Percentiles rank a stretch among this genome's conserved stretches.
phyloP scores from a whole-genome alignment of 106 monocot species.

The Triglochin maritima region DNA sequence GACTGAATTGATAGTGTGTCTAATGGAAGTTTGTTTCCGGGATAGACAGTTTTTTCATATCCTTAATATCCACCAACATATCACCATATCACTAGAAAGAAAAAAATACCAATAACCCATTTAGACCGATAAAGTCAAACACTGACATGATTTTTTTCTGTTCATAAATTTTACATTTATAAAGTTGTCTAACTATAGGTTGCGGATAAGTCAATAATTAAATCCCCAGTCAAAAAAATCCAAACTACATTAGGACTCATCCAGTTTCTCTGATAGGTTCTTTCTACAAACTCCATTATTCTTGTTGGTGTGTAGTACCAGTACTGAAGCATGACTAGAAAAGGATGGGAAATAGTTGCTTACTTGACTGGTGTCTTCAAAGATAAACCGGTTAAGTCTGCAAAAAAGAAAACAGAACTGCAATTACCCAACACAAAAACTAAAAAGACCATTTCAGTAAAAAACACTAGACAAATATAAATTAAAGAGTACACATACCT shows the following conservation, averaged over 20 bases:
- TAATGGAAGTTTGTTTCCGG: not conserved
- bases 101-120: too few species aligned
- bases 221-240: too few species aligned
- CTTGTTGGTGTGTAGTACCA: too few species aligned
- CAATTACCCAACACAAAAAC: not conserved
- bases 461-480: not conserved
- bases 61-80: too few species aligned
- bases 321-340: not conserved
- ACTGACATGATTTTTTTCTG: too few species aligned
- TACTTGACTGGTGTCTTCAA: conserved; percentile 50
- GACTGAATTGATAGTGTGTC: not conserved
- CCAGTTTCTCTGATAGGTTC: not conserved
- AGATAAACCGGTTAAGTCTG: conserved; percentile 40
- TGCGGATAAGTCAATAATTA: too few species aligned
- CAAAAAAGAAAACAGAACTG: conserved; percentile 4
- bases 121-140: too few species aligned
- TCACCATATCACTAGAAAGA: too few species aligned
- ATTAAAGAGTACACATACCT: conserved; percentile 19
- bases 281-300: too few species aligned
- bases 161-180: too few species aligned
- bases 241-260: not conserved
- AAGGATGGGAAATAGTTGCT: not conserved
- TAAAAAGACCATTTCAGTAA: not conserved
- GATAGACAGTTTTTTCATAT: too few species aligned
- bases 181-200: too few species aligned